These are phyloP conservation scores for Phascolomyces articulosus DNA, from an alignment of 371 early-diverging fungal genomes.

Conservation along the genomic window DNA sequence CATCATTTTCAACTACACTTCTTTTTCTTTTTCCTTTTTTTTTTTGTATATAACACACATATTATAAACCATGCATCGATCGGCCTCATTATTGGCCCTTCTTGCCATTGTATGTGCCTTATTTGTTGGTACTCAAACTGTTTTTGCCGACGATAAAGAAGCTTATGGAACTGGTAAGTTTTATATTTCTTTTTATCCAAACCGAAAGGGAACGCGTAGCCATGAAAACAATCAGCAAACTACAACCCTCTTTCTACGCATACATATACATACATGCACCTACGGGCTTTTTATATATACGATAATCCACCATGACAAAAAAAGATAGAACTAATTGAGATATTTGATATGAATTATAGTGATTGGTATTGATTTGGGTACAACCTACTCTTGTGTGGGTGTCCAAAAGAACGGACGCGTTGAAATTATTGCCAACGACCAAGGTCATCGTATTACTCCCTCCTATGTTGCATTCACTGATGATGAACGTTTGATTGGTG, in stretches of 20 bases:
- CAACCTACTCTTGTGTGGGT: conserved; percentile 98
- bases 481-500: conserved; percentile 85
- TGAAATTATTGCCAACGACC: conserved; percentile 80
- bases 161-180: conserved; percentile 54
- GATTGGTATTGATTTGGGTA: conserved; percentile 90
- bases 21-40: conserved; percentile 26
- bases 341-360: conserved; percentile 24
- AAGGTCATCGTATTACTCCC: conserved; percentile 87
- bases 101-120: conserved; percentile 45
- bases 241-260: too few relatives aligned
- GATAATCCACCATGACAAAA: too few relatives aligned
- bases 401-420: conserved; percentile 90
- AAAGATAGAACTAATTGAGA: too few relatives aligned
- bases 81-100: conserved; percentile 45
- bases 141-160: conserved; percentile 48
- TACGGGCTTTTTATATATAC: too few relatives aligned
- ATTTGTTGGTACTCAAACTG: conserved; percentile 34
- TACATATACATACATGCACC: too few relatives aligned
- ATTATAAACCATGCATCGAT: conserved; percentile 36
- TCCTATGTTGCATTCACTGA: conserved; percentile 89
- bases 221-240: not conserved
- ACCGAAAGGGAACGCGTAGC: not conserved
- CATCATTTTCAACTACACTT: not conserved
- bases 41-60: conserved; percentile 13
- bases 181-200: too few relatives aligned